Evolutionary conservation across 1,139 yeast species (phyloP), one percentile per base, ranked within the genome.

Genomic region (Kodamaea arcana): DNA sequence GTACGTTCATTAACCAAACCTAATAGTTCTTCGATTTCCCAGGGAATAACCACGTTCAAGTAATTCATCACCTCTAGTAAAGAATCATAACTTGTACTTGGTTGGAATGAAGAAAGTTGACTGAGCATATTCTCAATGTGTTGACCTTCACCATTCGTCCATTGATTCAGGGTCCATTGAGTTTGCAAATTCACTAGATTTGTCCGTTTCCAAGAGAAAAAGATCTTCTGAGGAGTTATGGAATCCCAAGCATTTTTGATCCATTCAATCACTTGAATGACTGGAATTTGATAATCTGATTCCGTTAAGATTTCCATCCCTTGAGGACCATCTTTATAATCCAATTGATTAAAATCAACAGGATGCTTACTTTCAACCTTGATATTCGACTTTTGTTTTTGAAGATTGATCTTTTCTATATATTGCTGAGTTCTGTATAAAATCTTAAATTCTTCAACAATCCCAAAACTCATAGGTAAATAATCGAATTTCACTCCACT

Each of bases 381-480:
- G 5, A 53, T 46, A 31, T 47, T 51, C 22, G 56, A 42, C 39
- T 45, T 42, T 15, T 28, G 56, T 50, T 55, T 60, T 56, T 58
- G 79, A 54, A 50, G 52, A 57, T 56, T 61, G 35, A 56, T 66
- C 62, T 78, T 64, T 24, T 72, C 77, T 41, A 72, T 58, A 44
- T 78, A 80, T 45, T 80, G 85, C 42, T 75, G 80, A 6, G 75
- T 60, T 40, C 86, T 65, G 50, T 75, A 80, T 30, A 76, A 58
- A 10, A 77, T 66, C 44, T 77, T 77, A 47, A 80, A 76, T 44
- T 80, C 85, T 40, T 77, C 80, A 20, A 76, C 63, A 3, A 79
- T 75, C 2, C 86, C 86, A 66, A 79, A 78, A 43, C 72, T 75
- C 68, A 78, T 77, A 2, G 85, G 85, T 25, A 78, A 54, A 48